Base-by-base conservation (phyloP, 371 early-diverging fungal species). In the Apophysomyces ossiformis region DNA sequence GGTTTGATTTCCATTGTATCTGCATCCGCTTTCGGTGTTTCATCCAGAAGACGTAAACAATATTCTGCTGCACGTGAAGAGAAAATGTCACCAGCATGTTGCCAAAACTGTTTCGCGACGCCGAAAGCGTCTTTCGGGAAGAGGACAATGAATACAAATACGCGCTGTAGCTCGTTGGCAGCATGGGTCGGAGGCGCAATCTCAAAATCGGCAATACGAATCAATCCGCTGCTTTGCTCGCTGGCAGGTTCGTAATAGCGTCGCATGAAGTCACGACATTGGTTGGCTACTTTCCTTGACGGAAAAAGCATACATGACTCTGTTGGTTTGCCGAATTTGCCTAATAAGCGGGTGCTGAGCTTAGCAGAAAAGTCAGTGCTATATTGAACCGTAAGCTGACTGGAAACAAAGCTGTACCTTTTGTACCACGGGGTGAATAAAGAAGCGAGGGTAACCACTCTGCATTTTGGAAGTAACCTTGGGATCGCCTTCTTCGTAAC, bases 371-470 rank as follows among this genome's bases (percentile, higher is more conserved):
- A 12, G 13, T 43, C 5, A 64, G 26, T 64, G 32, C 2, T 26
- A 3, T 26, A 26, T 26, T 26, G 32, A 26, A 26, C 13, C 9
- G 5, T 41, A 43, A 36, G 9, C 35, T 8, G 18, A 7, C 11
- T 9, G 46, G 15, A 43, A 36, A 56, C 16, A 32, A 7, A 36
- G 5, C 18, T n/a, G 21, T 41, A 93, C 89, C 85, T 91, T 81
- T 69, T 91, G 87, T 67, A 93, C 87, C 38, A 77, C 68, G 11
- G 85, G 86, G 70, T 83, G 83, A 71, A 93, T 90, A 68, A 96
- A 95, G 83, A 98, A 97, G 36, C 98, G 92, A 18, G 98, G 98
- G 74, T 98, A 98, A 2, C 97, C 98, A 39, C 87, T 82, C 50
- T 85, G 79, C 92, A 95, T 91, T 62, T 80, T 83, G n/a, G 78